phyloP scores from a whole-genome alignment of 164 flowering plant genomes.

The Houttuynia cordata region DNA sequence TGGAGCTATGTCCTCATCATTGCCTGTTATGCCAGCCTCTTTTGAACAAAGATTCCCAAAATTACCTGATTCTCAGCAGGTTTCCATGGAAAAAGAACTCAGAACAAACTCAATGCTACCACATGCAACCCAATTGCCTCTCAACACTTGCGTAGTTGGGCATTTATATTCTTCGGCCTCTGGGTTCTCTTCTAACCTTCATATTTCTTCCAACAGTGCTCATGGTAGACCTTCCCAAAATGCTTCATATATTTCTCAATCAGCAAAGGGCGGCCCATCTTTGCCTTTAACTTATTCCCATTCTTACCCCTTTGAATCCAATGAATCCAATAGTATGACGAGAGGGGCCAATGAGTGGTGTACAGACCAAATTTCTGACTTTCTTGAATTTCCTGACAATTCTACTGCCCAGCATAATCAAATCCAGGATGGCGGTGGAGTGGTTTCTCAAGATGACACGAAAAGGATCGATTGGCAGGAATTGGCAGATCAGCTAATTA shows the following conservation, averaged over 20 bases:
- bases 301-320: conserved; percentile 26
- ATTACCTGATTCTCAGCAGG: conserved; percentile 42
- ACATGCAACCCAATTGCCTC: conserved; percentile 25
- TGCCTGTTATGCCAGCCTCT: conserved; percentile 40
- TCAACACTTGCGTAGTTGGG: conserved; percentile 50
- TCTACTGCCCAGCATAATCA: conserved; percentile 28
- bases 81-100: conserved; percentile 37
- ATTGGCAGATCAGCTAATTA: conserved; percentile 78
- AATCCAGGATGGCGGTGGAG: conserved; percentile 23
- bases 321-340: conserved; percentile 27
- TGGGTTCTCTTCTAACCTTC: conserved; percentile 57
- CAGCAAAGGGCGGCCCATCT: conserved; percentile 26
- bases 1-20: conserved; percentile 43
- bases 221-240: conserved; percentile 33
- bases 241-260: conserved; percentile 40
- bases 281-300: conserved; percentile 30
- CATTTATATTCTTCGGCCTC: conserved; percentile 68
- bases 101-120: conserved; percentile 22
- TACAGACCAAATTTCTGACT: conserved; percentile 43
- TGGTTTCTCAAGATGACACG: conserved; percentile 39
- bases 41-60: conserved; percentile 44
- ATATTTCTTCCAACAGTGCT: conserved; percentile 44
- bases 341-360: conserved; percentile 52
- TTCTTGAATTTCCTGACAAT: conserved; percentile 47
- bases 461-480: conserved; percentile 62